A percentile compares a stretch with the other conserved stretches of the same genome.
Evolutionary conservation across 2,329 filamentous ascomycete species (phyloP).

Genomic region (Sporothrix phasma): DNA sequence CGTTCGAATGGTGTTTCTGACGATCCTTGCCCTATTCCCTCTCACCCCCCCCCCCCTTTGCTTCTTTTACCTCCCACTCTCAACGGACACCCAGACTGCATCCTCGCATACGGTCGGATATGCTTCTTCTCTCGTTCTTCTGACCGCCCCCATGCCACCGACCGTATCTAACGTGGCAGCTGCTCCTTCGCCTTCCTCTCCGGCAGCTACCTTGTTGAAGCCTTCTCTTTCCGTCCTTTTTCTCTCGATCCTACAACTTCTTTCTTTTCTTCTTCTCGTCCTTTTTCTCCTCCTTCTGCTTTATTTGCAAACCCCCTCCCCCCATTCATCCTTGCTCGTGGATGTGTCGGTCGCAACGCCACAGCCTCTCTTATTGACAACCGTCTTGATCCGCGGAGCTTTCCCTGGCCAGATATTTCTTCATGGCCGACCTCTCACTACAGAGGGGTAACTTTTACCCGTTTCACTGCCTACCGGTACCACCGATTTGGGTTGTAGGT

Average conservation of each 20-base stretch:
- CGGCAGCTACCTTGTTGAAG: not conserved
- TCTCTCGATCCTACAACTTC: too few relatives aligned
- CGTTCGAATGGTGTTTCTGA: constrained; percentile 5
- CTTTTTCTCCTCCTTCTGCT: not conserved
- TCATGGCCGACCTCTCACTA: not conserved
- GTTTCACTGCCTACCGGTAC: not conserved
- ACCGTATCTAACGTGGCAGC: not conserved
- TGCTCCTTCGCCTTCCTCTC: not conserved
- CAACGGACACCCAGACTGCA: not conserved
- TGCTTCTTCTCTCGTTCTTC: not conserved
- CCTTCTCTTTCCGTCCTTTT: not conserved
- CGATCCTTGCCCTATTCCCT: not conserved
- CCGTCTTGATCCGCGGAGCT: not conserved
- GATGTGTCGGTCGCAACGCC: not conserved
- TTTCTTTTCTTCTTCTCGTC: not conserved
- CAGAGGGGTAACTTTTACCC: not conserved
- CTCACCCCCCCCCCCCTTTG: not conserved
- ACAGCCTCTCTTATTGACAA: not conserved
- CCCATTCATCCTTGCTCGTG: too few relatives aligned
- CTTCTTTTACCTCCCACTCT: not conserved
- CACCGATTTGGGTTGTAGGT: not conserved
- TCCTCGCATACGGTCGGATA: not conserved
- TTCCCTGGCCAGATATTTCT: not conserved
- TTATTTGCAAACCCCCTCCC: too few relatives aligned
- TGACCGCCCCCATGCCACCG: not conserved